These are phyloP conservation scores for Mediolabrus comicus DNA, from an alignment of 108 stramenopile genomes.

Conservation along the genomic window DNA sequence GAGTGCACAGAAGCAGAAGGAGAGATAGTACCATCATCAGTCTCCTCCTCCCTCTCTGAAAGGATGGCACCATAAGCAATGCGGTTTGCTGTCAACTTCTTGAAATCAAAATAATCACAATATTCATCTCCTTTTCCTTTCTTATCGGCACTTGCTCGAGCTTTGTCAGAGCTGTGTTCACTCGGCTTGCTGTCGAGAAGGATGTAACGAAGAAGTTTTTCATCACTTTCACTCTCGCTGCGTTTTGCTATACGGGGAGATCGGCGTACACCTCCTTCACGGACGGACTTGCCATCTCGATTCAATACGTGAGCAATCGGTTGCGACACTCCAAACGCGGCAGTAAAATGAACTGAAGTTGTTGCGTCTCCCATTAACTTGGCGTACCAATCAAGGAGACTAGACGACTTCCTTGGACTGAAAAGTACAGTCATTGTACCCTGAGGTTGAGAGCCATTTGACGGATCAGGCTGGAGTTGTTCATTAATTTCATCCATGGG, in stretches of 20 bases:
- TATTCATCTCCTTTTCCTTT: slow-evolving; percentile 19
- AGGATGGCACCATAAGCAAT: slow-evolving; percentile 32
- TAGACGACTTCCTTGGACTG: slow-evolving; percentile 33
- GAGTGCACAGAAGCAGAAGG: not conserved
- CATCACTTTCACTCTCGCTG: not conserved
- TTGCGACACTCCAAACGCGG: slow-evolving; percentile 37
- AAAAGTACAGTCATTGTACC: slow-evolving; percentile 28
- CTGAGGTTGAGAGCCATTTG: slow-evolving; percentile 1
- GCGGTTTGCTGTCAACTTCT: slow-evolving; percentile 13
- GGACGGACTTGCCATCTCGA: not conserved
- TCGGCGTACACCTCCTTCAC: slow-evolving; percentile 22
- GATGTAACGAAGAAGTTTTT: slow-evolving; percentile 23
- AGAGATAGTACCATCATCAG: slow-evolving; percentile 1
- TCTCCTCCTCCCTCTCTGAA: slow-evolving; percentile 1
- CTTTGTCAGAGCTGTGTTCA: slow-evolving; percentile 15
- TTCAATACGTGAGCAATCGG: slow-evolving; percentile 30
- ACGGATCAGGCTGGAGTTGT: slow-evolving; percentile 21
- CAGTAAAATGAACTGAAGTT: slow-evolving; percentile 23
- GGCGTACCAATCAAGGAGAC: slow-evolving; percentile 39
- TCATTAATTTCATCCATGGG: slow-evolving; percentile 38
- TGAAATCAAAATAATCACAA: slow-evolving; percentile 36
- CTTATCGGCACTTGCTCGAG: slow-evolving; percentile 12
- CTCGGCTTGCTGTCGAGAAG: slow-evolving; percentile 44
- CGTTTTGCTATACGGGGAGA: slow-evolving; percentile 31
- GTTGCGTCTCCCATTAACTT: slow-evolving; percentile 26